Evolutionary conservation across 1,284 basidiomycete genomes (phyloP), one percentile per base, ranked within the genome.

Genomic region (Ganoderma resinaceum): DNA sequence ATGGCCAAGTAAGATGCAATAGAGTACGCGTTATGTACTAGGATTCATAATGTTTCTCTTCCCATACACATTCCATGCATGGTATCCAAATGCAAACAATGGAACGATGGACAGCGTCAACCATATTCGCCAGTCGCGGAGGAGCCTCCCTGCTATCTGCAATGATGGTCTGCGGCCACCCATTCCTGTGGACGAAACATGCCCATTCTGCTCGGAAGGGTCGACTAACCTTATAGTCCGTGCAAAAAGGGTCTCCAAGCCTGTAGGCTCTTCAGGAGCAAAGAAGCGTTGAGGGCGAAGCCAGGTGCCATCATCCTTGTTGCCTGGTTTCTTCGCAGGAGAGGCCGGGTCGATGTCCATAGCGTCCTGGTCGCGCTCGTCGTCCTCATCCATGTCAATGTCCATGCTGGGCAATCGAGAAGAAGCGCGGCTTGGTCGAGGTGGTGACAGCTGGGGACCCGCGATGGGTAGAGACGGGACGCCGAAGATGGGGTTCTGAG

Each of bases 251-350:
- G 83, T 82, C 78, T 95, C 93, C 3, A 95, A 82, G 3, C 93
- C 93, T 0, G 93, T 94, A 2, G 92, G 90, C 72, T 89, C 85
- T 75, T 93, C 91, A 0, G 91, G 90, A 16, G 90, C 86, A 72
- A 92, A 93, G 76, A 92, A 92, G n/a, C 85, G 84, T 74, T 91
- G 91, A 2, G 89, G 90, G 3, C 87, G 86, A 58, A 92, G 73
- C 86, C 85, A 90, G 42, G 81, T 78, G 16, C 81, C 83, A 65
- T 84, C 81, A 57, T 85, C 83, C 20, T 68, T 63, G 31, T 68
- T 49, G 46, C 23, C 63, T 29, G 68, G 53, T 49, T 81, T 77
- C 70, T 81, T 78, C 1, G 87, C 87, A 0, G 92, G 91, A 23
- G 85, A 85, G 9, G 66, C 61, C 0, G 63, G 63, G 55, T 72